Evolutionary conservation across 192 early-diverging fungal genomes (phyloP), one percentile per base, ranked within the genome.

Genomic region (Coemansia sp.): DNA sequence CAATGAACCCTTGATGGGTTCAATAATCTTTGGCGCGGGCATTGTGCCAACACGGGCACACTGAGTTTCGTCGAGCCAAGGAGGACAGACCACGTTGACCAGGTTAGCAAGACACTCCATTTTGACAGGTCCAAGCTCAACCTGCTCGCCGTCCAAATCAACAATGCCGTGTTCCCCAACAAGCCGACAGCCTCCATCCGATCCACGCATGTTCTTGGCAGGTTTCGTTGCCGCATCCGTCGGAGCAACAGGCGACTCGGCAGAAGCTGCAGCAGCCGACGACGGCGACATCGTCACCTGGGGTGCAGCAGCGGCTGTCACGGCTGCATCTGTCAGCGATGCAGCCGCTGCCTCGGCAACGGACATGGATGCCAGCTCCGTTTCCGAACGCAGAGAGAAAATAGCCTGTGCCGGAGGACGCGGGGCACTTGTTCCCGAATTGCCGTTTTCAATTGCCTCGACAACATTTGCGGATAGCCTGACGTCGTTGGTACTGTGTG

Each of bases 121-220:
- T 59, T 84, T 84, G 45, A 84, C 56, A 1, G 82, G 73, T 2
- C 82, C 82, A 60, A 75, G 69, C 63, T 75, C 77, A 20, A 64
- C 68, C 29, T 56, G 67, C 60, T 84, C 82, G 50, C 82, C 82
- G 56, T 84, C 82, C n/a, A 84, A 64, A 52, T 71, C 82, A 25
- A 84, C 38, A 68, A 84, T 84, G 17, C 82, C 82, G 36, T 77
- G 68, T 20, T 60, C 56, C 20, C 75, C 73, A 29, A 77, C 76
- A 30, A 74, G 61, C 60, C 45, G 51, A 66, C 74, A 82, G 40
- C 64, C 78, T 12, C 17, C 61, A 33, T 18, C 38, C 0, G 49
- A 3, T 18, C 32, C 57, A 8, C 8, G 40, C 32, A 55, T 50
- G n/a, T 3, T 45, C 42, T 45, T 45, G 42, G 42, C 42, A 45